Evolutionary conservation across 169 alveolate genomes (phyloP).

Genomic region (Cryptosporidium xiaoi): DNA sequence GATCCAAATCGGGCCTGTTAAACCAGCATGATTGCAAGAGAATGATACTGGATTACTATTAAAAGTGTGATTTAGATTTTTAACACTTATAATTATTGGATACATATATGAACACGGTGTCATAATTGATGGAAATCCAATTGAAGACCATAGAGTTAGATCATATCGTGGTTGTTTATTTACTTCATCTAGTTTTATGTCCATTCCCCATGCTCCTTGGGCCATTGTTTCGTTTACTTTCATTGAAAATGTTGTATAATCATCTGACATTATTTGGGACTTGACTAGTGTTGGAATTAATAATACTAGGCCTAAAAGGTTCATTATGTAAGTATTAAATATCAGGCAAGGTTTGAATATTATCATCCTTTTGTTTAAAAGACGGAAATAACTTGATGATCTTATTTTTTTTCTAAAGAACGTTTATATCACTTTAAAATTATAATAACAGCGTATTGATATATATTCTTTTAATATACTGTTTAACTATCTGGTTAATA

Average conservation of each 20-base stretch:
- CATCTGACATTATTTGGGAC: constrained; percentile 44
- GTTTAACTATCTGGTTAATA: no score
- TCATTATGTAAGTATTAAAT: no score
- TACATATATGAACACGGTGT: constrained; percentile 74
- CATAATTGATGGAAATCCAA: constrained; percentile 47
- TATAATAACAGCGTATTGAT: no score
- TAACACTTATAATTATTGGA: constrained; percentile 56
- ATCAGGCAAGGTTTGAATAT: no score
- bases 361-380: no score
- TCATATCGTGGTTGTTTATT: constrained; percentile 60
- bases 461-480: no score
- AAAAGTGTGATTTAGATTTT: constrained; percentile 44
- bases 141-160: constrained; percentile 64
- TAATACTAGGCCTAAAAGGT: no score
- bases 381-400: no score
- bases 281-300: not conserved
- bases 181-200: not conserved
- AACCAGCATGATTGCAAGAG: constrained; percentile 57
- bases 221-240: constrained; percentile 23
- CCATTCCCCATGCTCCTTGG: constrained; percentile 76
- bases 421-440: no score
- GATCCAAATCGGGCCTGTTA: constrained; percentile 69
- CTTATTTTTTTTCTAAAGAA: no score
- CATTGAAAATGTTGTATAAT: constrained; percentile 14
- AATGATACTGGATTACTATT: constrained; percentile 51